Evolutionary conservation across 768 basidiomycete species (phyloP).

Genomic region (Psilocybe tampanensis): DNA sequence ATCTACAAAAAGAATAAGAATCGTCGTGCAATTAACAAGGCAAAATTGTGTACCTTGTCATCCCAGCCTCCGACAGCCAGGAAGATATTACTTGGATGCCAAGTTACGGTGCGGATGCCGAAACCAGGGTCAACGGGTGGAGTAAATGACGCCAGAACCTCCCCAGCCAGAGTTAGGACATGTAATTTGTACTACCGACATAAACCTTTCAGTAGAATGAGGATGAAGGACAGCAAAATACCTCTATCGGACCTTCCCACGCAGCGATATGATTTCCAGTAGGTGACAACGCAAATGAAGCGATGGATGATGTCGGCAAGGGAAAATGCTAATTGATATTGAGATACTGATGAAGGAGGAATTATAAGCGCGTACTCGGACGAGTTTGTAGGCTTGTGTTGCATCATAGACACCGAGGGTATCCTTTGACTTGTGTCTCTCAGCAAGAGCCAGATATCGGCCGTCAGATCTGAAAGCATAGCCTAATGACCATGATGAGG

Average conservation of each 20-base stretch:
- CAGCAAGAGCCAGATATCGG: constrained; percentile 83
- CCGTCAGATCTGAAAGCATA: constrained; percentile 81
- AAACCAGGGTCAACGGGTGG: constrained; percentile 81
- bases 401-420: constrained; percentile 85
- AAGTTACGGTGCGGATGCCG: constrained; percentile 75
- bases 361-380: constrained; percentile 52
- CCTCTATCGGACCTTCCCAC: constrained; percentile 88
- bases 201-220: background rate
- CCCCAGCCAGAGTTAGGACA: constrained; percentile 68
- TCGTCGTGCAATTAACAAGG: constrained; percentile 1
- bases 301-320: constrained; percentile 70
- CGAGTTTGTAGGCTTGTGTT: constrained; percentile 66
- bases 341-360: background rate
- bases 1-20: constrained; percentile 46
- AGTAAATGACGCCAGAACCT: constrained; percentile 63
- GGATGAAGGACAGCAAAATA: constrained; percentile 29
- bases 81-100: constrained; percentile 88
- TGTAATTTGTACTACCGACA: constrained; percentile 70
- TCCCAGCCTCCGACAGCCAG: constrained; percentile 88
- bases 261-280: constrained; percentile 74
- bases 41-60: constrained; percentile 61
- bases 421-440: constrained; percentile 90
- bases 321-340: constrained; percentile 69
- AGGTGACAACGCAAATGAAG: constrained; percentile 76
- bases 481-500: constrained; percentile 41